phyloP scores from a whole-genome alignment of 2,329 filamentous ascomycete genomes.

The Aspergillus pseudoterreus region DNA sequence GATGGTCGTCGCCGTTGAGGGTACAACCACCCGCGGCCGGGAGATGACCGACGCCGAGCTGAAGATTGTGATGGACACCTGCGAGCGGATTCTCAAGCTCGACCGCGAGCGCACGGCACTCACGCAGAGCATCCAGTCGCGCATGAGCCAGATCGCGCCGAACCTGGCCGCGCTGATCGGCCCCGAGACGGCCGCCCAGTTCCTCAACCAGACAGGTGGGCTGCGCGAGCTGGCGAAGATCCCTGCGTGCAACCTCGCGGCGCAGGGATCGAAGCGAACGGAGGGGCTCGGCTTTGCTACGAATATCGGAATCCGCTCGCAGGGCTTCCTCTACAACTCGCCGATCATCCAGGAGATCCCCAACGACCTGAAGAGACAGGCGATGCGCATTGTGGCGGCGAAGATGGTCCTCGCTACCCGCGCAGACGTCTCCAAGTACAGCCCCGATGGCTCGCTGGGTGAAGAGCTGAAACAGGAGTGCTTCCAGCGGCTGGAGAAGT shows the following conservation, averaged over 20 bases:
- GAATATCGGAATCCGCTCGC: slow-evolving; percentile 84
- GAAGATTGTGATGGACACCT: slow-evolving; percentile 69
- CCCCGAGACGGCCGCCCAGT: slow-evolving; percentile 86
- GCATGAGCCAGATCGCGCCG: slow-evolving; percentile 93
- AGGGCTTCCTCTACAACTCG: slow-evolving; percentile 90
- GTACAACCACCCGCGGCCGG: slow-evolving; percentile 79
- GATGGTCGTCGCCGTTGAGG: slow-evolving; percentile 95
- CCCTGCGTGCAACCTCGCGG: slow-evolving; percentile 86
- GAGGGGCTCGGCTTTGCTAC: slow-evolving; percentile 80
- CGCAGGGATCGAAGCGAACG: slow-evolving; percentile 85
- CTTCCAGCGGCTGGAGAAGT: slow-evolving; percentile 81
- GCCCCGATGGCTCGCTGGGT: slow-evolving; percentile 76
- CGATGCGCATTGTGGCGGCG: slow-evolving; percentile 88
- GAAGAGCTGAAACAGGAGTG: slow-evolving; percentile 79
- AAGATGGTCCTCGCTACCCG: slow-evolving; percentile 93
- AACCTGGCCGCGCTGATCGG: slow-evolving; percentile 89
- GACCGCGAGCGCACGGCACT: slow-evolving; percentile 82
- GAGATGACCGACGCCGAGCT: slow-evolving; percentile 74
- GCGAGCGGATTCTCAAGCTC: slow-evolving; percentile 81
- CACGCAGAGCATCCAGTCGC: slow-evolving; percentile 91
- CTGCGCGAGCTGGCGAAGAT: slow-evolving; percentile 85
- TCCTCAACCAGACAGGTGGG: slow-evolving; percentile 92
- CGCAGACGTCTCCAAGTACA: slow-evolving; percentile 80
- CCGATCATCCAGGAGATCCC: slow-evolving; percentile 83
- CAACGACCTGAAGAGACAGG: slow-evolving; percentile 83